Conservation (phyloP, 139 green algal species). For the Picochlorum sp. region DNA sequence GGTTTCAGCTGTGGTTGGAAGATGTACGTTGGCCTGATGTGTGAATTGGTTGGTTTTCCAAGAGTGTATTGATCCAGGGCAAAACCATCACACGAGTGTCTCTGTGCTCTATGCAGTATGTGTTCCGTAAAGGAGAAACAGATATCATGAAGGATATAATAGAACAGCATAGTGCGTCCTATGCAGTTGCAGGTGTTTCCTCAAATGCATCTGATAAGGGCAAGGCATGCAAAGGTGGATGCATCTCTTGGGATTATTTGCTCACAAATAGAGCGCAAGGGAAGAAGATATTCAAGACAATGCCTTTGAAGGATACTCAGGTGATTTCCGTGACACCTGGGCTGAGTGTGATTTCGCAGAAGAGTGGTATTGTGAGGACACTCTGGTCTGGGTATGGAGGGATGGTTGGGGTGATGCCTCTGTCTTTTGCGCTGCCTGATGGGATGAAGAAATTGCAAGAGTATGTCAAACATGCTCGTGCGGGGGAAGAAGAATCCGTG, state of each 20-base stretch:
- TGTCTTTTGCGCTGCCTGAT: conserved; percentile 44
- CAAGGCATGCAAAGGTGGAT: too few relatives aligned
- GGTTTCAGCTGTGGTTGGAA: too few relatives aligned
- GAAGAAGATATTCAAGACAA: background rate
- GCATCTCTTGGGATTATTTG: too few relatives aligned
- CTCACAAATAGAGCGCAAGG: too few relatives aligned
- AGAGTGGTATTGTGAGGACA: conserved; percentile 37
- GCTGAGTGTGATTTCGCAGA: conserved; percentile 33
- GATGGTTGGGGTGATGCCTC: conserved; percentile 39
- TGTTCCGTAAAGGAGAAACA: background rate
- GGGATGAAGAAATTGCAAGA: conserved; percentile 6
- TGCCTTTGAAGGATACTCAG: background rate
- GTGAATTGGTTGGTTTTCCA: too few relatives aligned
- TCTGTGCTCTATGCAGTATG: background rate
- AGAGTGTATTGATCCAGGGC: too few relatives aligned
- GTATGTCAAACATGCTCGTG: conserved; percentile 33
- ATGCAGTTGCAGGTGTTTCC: background rate
- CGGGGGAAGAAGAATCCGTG: background rate
- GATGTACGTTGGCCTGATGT: too few relatives aligned
- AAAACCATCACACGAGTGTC: background rate
- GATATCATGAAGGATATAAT: conserved; percentile 1
- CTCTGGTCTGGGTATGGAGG: conserved; percentile 44
- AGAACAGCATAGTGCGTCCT: background rate
- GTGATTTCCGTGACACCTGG: conserved; percentile 51
- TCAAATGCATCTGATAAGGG: background rate